Evolutionary conservation across 305 asterid species (phyloP).

Genomic region (Fraxinus nigra): DNA sequence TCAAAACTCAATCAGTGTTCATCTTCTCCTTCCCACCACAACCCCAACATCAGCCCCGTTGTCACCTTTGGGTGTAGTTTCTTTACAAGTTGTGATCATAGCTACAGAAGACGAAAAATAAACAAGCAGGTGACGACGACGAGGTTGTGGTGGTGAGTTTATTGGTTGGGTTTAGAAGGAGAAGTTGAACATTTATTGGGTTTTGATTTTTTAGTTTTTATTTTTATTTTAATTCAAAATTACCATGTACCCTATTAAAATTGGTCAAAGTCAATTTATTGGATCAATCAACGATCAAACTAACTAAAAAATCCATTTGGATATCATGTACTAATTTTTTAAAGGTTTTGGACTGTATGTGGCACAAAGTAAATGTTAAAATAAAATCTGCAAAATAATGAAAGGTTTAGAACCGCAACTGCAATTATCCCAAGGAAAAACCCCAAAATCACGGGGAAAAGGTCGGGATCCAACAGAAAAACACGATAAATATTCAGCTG

Average conservation of each 20-base stretch:
- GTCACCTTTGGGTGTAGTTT: neutral
- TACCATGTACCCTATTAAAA: too few relatives aligned
- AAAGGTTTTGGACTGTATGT: too few relatives aligned
- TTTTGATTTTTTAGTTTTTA: too few relatives aligned
- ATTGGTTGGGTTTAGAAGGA: neutral
- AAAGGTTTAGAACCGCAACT: neutral
- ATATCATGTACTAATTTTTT: neutral
- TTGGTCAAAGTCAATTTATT: neutral
- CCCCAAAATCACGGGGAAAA: neutral
- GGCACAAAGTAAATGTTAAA: neutral
- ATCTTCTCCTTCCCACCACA: too few relatives aligned
- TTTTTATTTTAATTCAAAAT: neutral
- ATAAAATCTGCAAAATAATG: neutral
- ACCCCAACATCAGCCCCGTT: neutral
- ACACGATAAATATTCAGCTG: neutral
- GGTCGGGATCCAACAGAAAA: neutral
- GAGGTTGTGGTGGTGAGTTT: neutral
- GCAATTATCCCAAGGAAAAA: neutral
- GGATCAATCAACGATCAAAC: neutral
- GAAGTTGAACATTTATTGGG: neutral
- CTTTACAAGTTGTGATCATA: neutral
- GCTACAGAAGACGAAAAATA: neutral
- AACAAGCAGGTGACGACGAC: neutral
- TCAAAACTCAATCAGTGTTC: too few relatives aligned
- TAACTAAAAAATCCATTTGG: neutral